A percentile compares a stretch with the other conserved stretches of the same genome.
phyloP scores from a whole-genome alignment of 2,329 filamentous ascomycete genomes.

The Chalara sp. region DNA sequence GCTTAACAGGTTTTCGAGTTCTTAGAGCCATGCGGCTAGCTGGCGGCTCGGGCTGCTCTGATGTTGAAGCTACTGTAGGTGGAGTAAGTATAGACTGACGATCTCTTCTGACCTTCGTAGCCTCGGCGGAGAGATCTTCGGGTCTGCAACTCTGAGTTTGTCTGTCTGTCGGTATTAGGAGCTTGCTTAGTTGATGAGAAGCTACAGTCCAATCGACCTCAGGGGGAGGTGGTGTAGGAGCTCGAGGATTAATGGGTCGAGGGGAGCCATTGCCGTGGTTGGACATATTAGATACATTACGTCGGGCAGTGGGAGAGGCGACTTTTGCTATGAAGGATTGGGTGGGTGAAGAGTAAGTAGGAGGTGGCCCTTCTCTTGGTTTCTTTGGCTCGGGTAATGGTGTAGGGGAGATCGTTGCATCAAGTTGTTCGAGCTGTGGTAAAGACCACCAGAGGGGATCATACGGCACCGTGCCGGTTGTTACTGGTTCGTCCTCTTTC shows the following conservation, averaged over 20 bases:
- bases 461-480: slow-evolving; percentile 33
- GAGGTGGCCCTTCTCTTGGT: slow-evolving; percentile 46
- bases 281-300: slow-evolving; percentile 52
- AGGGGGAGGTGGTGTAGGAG: slow-evolving; percentile 61
- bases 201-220: slow-evolving; percentile 82
- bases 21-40: slow-evolving; percentile 65
- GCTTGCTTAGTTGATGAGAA: slow-evolving; percentile 73
- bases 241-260: slow-evolving; percentile 35
- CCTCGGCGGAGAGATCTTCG: slow-evolving; percentile 71
- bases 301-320: slow-evolving; percentile 57
- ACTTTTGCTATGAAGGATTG: slow-evolving; percentile 81
- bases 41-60: slow-evolving; percentile 27
- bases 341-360: slow-evolving; percentile 81
- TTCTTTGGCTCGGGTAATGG: slow-evolving; percentile 46
- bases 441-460: slow-evolving; percentile 67
- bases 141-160: slow-evolving; percentile 69
- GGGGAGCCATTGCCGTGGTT: slow-evolving; percentile 30
- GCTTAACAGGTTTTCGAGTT: slow-evolving; percentile 55
- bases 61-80: slow-evolving; percentile 25
- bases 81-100: slow-evolving; percentile 47
- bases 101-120: slow-evolving; percentile 56
- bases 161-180: slow-evolving; percentile 71
- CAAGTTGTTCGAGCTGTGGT: slow-evolving; percentile 61
- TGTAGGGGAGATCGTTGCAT: slow-evolving; percentile 47
- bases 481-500: slow-evolving; percentile 8